Evolutionary conservation across 1,284 basidiomycete genomes (phyloP), one percentile per base, ranked within the genome.

Genomic region (Tilletia indica): DNA sequence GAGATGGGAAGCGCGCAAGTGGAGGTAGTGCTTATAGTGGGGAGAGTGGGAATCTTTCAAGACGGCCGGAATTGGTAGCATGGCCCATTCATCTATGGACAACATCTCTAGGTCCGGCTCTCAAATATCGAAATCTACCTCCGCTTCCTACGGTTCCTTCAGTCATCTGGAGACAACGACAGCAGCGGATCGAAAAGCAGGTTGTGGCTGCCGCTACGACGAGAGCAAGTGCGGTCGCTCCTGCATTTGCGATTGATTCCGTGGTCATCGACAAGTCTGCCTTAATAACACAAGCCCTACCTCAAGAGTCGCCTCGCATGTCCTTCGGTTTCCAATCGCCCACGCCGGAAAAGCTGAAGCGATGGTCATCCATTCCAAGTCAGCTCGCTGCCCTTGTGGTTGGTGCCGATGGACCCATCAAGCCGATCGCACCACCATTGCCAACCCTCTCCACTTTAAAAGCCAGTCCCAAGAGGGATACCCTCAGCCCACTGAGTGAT

Each of bases 111-210:
- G 34, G 6, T 64, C 61, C 36, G 61, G 34, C 31, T 38, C 34
- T 6, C 61, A 64, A 19, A 9, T 11, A 19, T 34, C 61, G 19
- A 39, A 39, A 14, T 14, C 31, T 39, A 5, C 16, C 36, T 34
- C 61, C 61, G 3, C 61, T 64, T 34, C 61, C 61, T 4, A 16
- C 61, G 9, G 61, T 64, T 21, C 61, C 61, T 11, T 64, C 61
- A 34, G 61, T 64, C 61, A 64, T 64, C 38, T 64, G 61, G 61
- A 64, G 36, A 42, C 61, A 64, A n/a, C 61, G 61, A 38, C 61
- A 64, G n/a, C 61, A 64, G 36, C 4, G 61, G n/a, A 64, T 64
- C 34, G 61, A 64, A 21, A 34, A 36, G 4, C 61, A 64, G 36
- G 61, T 64, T 25, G 61, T 38, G 11, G 61, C 61, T 36, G 61